A percentile compares a stretch with the other conserved stretches of the same genome.
Evolutionary conservation across 2,329 filamentous ascomycete species (phyloP).

Genomic region (Alternaria infectoria): DNA sequence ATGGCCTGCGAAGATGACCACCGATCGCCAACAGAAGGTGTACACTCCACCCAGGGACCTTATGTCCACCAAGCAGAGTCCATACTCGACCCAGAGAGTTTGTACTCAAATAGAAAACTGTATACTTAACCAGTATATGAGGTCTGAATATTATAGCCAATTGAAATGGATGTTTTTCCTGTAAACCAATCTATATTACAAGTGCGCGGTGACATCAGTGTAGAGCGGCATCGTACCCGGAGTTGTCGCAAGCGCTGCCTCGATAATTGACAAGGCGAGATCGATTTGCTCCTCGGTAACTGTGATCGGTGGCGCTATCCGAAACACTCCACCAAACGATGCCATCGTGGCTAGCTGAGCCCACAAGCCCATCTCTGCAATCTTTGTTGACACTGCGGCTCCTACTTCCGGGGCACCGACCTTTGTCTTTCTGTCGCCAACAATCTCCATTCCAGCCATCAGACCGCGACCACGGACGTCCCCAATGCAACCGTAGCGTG

Average conservation of each 20-base stretch:
- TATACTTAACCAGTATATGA: background rate
- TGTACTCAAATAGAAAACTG: no score
- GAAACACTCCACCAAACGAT: constrained; percentile 59
- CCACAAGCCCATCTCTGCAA: constrained; percentile 62
- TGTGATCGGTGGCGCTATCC: constrained; percentile 67
- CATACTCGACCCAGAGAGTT: no score
- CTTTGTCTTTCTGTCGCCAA: constrained; percentile 58
- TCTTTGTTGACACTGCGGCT: constrained; percentile 54
- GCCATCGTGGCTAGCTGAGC: constrained; percentile 60
- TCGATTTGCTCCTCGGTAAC: constrained; percentile 54
- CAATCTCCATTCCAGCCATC: constrained; percentile 65
- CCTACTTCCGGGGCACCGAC: constrained; percentile 57
- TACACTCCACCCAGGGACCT: no score
- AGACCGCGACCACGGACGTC: constrained; percentile 66
- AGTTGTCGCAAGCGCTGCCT: constrained; percentile 63
- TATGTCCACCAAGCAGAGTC: no score
- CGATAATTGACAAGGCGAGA: constrained; percentile 62
- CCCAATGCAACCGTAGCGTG: constrained; percentile 66
- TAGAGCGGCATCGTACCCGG: constrained; percentile 49
- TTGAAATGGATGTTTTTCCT: background rate
- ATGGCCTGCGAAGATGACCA: no score
- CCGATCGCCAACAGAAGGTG: no score
- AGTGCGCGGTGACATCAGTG: background rate
- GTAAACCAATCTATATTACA: background rate
- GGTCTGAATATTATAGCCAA: background rate